Base-by-base conservation (phyloP, 352 stramenopile genomes). In the Phytophthora foliorum region DNA sequence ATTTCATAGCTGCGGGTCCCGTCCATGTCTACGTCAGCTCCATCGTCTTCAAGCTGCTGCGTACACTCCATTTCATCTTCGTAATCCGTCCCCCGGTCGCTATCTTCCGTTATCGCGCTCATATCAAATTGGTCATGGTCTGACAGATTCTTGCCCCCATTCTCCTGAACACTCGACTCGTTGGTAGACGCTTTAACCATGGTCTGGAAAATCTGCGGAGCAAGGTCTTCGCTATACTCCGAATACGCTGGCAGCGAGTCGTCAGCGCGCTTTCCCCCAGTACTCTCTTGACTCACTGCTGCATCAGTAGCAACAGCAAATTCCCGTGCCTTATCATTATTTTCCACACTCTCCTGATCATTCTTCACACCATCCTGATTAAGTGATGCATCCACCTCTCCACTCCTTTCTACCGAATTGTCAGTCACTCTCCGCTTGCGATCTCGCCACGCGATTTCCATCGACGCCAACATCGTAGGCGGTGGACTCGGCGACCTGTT, bases 41-140 rank as follows among this genome's bases (percentile, higher is more conserved):
- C 66, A 22, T 79, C 57, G 6, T 88, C 78, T 5, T 81, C 78
- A n/a, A 92, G 58, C 19, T 56, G 55, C 58, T 92, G 78, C 6
- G 81, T 92, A 29, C 81, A 77, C 50, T 75, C 63, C n/a, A 72
- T 50, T 10, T 60, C 62, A 29, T 82, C 63, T 6, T 77, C 72
- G 52, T 67, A 34, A 41, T 73, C 55, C 8, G 61, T 63, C 36
- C 80, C 52, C 4, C 54, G 49, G 17, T 73, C 57, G 34, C 57
- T 76, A 29, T 70, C 57, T 42, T 72, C 58, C 10, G 44, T 27
- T 38, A 56, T 49, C 51, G 21, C 41, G 48, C 49, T 63, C 29
- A n/a, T 22, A 25, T 70, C 72, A 67, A 58, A 16, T 1, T 52
- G 31, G 14, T 42, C 49, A 14, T 36, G 51, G 34, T 60, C 29